phyloP scores from a whole-genome alignment of 345 rosid genomes.

The Citrus trifoliata region DNA sequence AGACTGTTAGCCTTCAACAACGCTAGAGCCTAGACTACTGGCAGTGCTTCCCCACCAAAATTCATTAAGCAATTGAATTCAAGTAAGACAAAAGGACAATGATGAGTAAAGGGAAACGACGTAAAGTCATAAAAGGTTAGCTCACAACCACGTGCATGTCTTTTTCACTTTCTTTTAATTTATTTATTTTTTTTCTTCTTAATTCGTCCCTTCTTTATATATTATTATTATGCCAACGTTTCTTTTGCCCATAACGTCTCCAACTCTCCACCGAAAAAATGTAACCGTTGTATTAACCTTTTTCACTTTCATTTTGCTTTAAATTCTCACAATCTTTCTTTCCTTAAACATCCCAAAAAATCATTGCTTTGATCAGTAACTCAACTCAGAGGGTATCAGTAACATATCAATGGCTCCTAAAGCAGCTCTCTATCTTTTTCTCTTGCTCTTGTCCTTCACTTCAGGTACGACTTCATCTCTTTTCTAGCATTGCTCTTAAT shows the following conservation, averaged over 20 bases:
- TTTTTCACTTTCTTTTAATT: too few relatives aligned
- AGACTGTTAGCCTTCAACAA: too few relatives aligned
- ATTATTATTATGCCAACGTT: too few relatives aligned
- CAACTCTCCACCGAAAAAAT: neutral
- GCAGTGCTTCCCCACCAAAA: neutral
- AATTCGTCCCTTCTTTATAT: too few relatives aligned
- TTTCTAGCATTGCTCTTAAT: too few relatives aligned
- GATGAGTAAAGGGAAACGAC: neutral
- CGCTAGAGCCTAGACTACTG: too few relatives aligned
- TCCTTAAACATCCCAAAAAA: neutral
- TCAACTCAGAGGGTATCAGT: neutral
- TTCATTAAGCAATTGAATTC: neutral
- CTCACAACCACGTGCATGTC: neutral
- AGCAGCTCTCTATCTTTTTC: conserved; percentile 10
- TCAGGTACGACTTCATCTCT: conserved; percentile 19
- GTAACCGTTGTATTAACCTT: conserved; percentile 16
- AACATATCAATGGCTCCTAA: conserved; percentile 20
- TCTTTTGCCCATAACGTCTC: neutral
- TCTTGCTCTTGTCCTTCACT: conserved; percentile 27
- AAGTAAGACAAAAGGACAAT: neutral
- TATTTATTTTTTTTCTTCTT: too few relatives aligned
- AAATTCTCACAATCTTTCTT: neutral
- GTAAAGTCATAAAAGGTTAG: neutral
- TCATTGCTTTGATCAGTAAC: neutral
- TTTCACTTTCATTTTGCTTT: neutral